Evolutionary conservation across 2,329 filamentous ascomycete species (phyloP).

Genomic region (Claviceps cyperi): DNA sequence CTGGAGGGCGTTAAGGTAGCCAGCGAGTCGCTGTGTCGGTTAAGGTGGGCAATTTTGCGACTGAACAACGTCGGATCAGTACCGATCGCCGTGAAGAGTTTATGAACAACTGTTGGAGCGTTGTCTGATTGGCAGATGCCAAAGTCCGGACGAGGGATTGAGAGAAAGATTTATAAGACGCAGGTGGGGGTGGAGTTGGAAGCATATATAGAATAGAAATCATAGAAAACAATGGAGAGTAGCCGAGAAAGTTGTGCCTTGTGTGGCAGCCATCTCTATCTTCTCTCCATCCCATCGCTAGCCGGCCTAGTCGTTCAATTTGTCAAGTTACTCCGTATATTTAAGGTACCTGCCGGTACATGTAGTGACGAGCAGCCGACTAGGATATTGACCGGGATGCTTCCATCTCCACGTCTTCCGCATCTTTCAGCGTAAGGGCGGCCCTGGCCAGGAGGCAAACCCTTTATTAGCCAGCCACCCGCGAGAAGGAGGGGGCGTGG

Average conservation of each 20-base stretch:
- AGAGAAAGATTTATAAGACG: conserved; percentile 8
- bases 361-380: too few relatives aligned
- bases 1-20: conserved; percentile 15
- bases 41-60: conserved; percentile 9
- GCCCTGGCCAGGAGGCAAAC: too few relatives aligned
- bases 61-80: conserved; percentile 12
- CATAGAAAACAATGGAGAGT: too few relatives aligned
- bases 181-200: conserved; percentile 15
- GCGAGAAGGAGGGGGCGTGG: too few relatives aligned
- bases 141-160: conserved; percentile 16
- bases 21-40: conserved; percentile 10
- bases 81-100: conserved; percentile 11
- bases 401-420: too few relatives aligned
- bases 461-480: too few relatives aligned
- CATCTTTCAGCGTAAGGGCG: too few relatives aligned
- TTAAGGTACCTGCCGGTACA: too few relatives aligned
- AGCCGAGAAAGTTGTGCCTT: too few relatives aligned
- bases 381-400: too few relatives aligned
- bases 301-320: too few relatives aligned
- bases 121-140: conserved; percentile 24
- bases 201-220: conserved; percentile 19
- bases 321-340: too few relatives aligned
- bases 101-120: conserved; percentile 7
- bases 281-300: background rate
- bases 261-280: background rate